Evolutionary conservation across 768 basidiomycete species (phyloP).

Genomic region (Termitomyces eurrhizus): DNA sequence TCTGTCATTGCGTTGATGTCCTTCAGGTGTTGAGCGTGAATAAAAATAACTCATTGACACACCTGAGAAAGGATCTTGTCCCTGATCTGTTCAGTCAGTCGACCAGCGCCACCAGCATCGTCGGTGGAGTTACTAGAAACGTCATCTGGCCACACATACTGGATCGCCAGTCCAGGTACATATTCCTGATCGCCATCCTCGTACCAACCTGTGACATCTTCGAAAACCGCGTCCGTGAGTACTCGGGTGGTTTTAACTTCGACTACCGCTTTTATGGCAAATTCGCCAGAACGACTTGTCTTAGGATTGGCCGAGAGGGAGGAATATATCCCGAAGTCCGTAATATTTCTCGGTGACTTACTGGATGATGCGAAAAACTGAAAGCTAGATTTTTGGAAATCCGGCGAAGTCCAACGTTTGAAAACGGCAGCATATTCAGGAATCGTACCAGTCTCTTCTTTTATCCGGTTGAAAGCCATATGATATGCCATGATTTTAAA

Average conservation of each 20-base stretch:
- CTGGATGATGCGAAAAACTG: background rate
- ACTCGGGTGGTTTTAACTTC: background rate
- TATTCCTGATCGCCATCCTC: background rate
- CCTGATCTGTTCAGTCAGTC: background rate
- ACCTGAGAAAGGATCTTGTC: background rate
- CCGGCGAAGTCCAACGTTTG: background rate
- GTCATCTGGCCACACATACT: background rate
- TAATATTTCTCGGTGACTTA: background rate
- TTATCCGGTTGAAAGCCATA: background rate
- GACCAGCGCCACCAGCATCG: background rate
- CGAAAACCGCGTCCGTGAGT: background rate
- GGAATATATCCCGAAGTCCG: background rate
- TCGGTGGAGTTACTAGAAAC: background rate
- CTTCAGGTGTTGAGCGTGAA: no score
- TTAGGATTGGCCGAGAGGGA: background rate
- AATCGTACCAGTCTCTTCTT: background rate
- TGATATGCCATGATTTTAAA: background rate
- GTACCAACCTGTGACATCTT: background rate
- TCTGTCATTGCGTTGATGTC: background rate
- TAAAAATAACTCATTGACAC: background rate
- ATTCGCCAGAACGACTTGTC: background rate
- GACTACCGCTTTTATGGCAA: background rate
- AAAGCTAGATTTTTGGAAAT: background rate
- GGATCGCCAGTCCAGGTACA: background rate
- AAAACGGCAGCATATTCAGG: no score